Conservation (phyloP, 257 asterid species). For the Ilex asprella region DNA sequence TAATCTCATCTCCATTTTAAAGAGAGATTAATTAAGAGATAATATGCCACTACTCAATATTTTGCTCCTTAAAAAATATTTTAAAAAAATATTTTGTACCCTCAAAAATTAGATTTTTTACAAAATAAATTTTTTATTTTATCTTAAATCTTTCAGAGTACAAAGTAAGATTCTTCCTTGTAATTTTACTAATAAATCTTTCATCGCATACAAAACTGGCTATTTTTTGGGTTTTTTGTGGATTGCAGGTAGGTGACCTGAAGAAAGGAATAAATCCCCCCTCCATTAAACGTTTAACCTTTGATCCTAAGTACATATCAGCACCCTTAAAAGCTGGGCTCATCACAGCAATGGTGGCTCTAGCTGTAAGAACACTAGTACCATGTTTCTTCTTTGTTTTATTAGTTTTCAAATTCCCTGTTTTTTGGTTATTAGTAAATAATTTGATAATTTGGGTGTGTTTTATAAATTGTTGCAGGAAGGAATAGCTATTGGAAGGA, state of each 20-base stretch:
- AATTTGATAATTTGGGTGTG: too few relatives aligned
- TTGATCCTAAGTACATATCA: neutral
- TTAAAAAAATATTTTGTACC: too few relatives aligned
- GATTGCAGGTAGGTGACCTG: slow-evolving; percentile 3
- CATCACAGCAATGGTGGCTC: neutral
- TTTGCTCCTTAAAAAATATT: too few relatives aligned
- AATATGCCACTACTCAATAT: too few relatives aligned
- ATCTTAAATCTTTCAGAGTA: too few relatives aligned
- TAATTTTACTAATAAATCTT: neutral
- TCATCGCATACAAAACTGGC: neutral
- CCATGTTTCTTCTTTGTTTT: neutral
- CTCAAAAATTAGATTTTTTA: too few relatives aligned
- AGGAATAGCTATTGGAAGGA: slow-evolving; percentile 95
- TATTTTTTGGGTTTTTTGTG: neutral
- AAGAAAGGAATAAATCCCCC: neutral
- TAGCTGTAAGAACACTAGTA: neutral
- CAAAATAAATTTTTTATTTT: too few relatives aligned
- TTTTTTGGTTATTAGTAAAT: neutral
- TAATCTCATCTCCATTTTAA: too few relatives aligned
- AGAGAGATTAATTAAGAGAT: too few relatives aligned
- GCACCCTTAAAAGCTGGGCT: slow-evolving; percentile 1
- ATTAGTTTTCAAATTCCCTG: neutral
- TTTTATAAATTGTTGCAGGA: slow-evolving; percentile 34
- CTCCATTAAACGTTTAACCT: neutral
- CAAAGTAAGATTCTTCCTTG: too few relatives aligned